Evolutionary conservation across 108 stramenopile species (phyloP).

Genomic region (Skeletonema marinoi): DNA sequence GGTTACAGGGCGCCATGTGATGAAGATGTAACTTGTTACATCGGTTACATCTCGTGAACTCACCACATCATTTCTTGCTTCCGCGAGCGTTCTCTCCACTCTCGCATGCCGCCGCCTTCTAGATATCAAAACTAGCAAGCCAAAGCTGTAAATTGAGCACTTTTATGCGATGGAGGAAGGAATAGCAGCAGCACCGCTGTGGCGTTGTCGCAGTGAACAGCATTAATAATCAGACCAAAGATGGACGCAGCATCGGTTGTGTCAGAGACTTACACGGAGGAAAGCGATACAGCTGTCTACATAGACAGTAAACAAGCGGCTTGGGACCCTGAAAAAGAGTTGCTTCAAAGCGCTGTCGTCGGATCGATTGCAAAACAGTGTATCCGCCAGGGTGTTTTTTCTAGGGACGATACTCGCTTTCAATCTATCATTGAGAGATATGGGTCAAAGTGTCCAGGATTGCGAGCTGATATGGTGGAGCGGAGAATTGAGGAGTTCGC

Average conservation of each 20-base stretch:
- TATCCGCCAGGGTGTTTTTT: background rate
- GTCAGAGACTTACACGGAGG: background rate
- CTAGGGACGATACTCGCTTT: background rate
- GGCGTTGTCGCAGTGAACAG: too few relatives aligned
- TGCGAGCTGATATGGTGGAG: background rate
- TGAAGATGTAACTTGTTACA: too few relatives aligned
- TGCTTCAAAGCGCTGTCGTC: background rate
- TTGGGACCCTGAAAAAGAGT: background rate
- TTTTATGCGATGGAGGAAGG: too few relatives aligned
- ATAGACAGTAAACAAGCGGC: background rate
- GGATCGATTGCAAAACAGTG: background rate
- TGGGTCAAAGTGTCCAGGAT: background rate
- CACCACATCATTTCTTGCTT: too few relatives aligned
- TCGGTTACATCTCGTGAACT: too few relatives aligned
- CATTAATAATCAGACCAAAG: background rate
- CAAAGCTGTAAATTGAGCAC: too few relatives aligned
- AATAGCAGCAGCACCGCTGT: too few relatives aligned
- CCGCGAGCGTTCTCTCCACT: too few relatives aligned
- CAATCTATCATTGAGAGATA: background rate
- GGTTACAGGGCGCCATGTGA: too few relatives aligned
- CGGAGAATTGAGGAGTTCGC: background rate
- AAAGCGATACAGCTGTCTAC: background rate
- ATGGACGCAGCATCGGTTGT: background rate
- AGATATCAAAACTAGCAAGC: too few relatives aligned
- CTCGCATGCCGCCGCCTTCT: too few relatives aligned